Percentiles rank a stretch among this genome's conserved stretches.
phyloP scores from a whole-genome alignment of 139 green algal genomes.

The Desmodesmus armatus region DNA sequence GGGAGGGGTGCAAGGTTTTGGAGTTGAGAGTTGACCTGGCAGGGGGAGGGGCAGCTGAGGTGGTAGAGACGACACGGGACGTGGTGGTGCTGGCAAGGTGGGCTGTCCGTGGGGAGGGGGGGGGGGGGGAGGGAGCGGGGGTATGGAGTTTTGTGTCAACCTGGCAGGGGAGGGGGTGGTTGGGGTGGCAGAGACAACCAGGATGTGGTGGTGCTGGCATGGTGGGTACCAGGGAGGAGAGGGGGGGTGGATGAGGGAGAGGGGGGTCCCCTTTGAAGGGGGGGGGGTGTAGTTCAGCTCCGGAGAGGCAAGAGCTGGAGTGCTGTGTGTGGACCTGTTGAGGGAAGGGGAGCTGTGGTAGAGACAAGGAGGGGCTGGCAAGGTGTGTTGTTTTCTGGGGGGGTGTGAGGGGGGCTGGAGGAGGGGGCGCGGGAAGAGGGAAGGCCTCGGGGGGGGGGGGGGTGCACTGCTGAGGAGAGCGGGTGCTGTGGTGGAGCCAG shows the following conservation, averaged over 20 bases:
- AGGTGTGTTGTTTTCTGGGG: no score
- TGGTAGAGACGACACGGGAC: slow-evolving; percentile 86
- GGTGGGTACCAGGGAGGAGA: not conserved
- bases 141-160: not conserved
- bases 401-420: no score
- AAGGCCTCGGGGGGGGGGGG: no score
- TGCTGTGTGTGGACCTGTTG: no score
- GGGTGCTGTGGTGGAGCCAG: no score
- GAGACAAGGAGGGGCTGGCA: no score
- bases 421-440: no score
- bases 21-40: not conserved
- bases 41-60: slow-evolving; percentile 63
- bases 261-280: not conserved
- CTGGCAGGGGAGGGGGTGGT: not conserved
- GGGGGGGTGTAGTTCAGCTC: not conserved
- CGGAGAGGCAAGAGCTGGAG: no score
- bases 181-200: no score
- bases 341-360: no score
- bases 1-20: not conserved
- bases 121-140: not conserved
- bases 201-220: not conserved
- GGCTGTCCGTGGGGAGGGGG: not conserved
- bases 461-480: no score
- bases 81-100: slow-evolving; percentile 85
- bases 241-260: no score